Base-by-base conservation (phyloP, 495 filamentous ascomycete genomes). In the Lineolata rhizophorae region DNA sequence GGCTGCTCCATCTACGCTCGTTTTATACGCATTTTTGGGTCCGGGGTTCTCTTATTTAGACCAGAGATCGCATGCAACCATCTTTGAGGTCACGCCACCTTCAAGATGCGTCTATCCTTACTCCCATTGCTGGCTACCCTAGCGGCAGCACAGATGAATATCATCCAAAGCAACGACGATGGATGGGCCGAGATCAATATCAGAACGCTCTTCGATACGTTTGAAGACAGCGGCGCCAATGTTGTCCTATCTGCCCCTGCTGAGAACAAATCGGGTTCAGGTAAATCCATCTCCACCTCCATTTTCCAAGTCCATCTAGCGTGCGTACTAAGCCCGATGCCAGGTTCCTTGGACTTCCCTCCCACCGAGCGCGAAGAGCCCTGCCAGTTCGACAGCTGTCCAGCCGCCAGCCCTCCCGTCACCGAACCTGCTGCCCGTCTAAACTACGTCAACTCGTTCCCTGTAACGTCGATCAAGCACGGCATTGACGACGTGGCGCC, bases 371-470 rank as follows among this genome's bases (percentile, higher is more conserved):
- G 36, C 3, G 37, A 36, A 17, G 21, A 34, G 2, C 30, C 60
- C 0, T 76, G 70, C 47, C 49, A 72, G 31, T 73, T 62, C 40
- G 36, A 67, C 39, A 65, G 59, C 41, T 76, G 71, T 34, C 57
- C 70, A 3, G 41, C 61, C 0, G 55, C 55, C 31, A 67, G 63
- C 36, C 58, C 58, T 0, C 52, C 69, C 1, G 48, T 58, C 5
- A 70, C 70, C 13, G 38, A 45, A 32, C 72, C 76, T 40, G 52
- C 55, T 8, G 59, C 65, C 0, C 56, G 58, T 0, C 54, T 73
- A 27, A 73, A 75, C 48, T 76, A 70, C 52, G 71, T 78, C 27
- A 78, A 78, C 47, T 70, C 66, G 1, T 75, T 58, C 46, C 70
- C 72, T 0, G 65, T 69, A 4, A 75, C 70, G 0, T 59, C 68